phyloP scores from a whole-genome alignment of 73 alveolate species.

The Effrenium voratum region DNA sequence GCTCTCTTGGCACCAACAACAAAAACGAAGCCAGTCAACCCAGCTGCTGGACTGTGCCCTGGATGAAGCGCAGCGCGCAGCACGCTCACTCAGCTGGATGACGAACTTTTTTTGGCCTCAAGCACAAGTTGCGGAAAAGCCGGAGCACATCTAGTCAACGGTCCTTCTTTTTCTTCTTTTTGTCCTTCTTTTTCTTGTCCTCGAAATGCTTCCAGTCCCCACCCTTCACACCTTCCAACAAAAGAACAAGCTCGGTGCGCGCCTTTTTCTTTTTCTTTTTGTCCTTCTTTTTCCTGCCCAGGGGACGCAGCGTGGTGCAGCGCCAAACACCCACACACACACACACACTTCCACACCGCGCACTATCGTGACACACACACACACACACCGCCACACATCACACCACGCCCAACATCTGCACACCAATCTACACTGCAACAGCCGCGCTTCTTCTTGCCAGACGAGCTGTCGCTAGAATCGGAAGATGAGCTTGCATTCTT shows the following conservation, averaged over 20 bases:
- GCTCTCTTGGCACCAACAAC: not conserved
- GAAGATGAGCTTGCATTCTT: slow-evolving; percentile 76
- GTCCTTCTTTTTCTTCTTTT: not conserved
- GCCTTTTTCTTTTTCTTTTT: slow-evolving; percentile 42
- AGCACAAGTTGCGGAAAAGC: not conserved
- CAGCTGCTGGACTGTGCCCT: not conserved
- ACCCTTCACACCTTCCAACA: not conserved
- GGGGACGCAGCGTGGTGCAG: too few species aligned
- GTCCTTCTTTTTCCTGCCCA: slow-evolving; percentile 43
- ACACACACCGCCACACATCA: too few species aligned
- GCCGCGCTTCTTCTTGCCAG: slow-evolving; percentile 46
- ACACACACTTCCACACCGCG: too few species aligned
- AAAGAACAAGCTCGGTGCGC: not conserved
- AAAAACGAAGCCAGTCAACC: not conserved
- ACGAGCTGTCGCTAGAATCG: not conserved
- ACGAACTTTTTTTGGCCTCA: slow-evolving; percentile 58
- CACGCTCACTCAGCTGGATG: slow-evolving; percentile 57
- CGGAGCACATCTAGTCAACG: not conserved
- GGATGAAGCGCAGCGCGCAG: too few species aligned
- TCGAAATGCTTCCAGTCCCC: too few species aligned
- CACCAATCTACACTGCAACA: too few species aligned
- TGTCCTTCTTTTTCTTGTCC: too few species aligned
- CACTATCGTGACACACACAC: too few species aligned
- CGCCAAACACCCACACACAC: too few species aligned
- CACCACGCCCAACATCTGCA: too few species aligned